Base-by-base conservation (phyloP, 1,284 basidiomycete species). In the Ceratobasidium sp. region DNA sequence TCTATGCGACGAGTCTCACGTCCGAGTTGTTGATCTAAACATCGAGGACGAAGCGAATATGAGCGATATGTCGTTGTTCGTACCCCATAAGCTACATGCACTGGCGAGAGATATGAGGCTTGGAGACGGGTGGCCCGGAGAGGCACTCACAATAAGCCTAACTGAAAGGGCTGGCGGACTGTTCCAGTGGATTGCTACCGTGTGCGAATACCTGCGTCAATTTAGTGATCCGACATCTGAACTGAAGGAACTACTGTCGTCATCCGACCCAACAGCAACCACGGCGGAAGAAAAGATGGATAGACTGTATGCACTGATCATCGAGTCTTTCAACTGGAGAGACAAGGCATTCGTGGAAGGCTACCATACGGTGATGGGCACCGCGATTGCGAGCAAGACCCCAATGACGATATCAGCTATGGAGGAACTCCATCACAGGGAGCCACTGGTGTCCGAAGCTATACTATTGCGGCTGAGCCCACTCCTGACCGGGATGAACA, bases 111-210 rank as follows among this genome's bases (percentile, higher is more conserved):
- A 50, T 14, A 23, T 26, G 2, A 26, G 21, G 1, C 45, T 62
- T 10, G 60, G 32, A 12, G 14, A 3, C 3, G 45, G 45, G 18
- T 62, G 60, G 60, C 60, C 60, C 3, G 43, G 16, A 1, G 16
- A 46, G 45, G 10, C 23, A 3, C 60, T 48, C 6, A 23, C 2
- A 28, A 26, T 6, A 10, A 21, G 8, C 43, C 72, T 77, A 21
- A 23, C 36, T 1, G n/a, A n/a, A 16, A 72, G 67, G 53, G 72
- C 77, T 16, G 77, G 72, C 16, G 78, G 78, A 9, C 61, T 78
- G 14, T 78, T 79, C 72, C 72, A 77, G n/a, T 78, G 78, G 77
- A 76, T 76, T 28, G 75, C 75, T 1, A 77, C 76, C 6, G 72
- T 76, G 3, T 75, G 61, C 41, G 72, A 76, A n/a, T 77, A 76